A percentile compares a stretch with the other conserved stretches of the same genome.
These are phyloP conservation scores for Harrya chromipes DNA, from an alignment of 768 basidiomycete genomes.

Conservation along the genomic window DNA sequence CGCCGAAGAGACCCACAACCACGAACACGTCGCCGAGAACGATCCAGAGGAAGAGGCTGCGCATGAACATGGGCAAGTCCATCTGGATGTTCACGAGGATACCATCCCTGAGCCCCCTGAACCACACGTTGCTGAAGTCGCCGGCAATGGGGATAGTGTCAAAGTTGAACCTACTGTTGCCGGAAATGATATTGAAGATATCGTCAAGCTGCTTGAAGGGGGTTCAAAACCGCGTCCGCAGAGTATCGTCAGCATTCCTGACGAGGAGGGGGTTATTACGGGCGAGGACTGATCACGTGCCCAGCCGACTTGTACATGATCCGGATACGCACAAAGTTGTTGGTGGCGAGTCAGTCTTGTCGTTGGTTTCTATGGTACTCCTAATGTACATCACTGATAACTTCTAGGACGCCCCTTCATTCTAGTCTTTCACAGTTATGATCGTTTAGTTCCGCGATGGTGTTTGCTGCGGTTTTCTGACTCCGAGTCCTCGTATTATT, in stretches of 20 bases:
- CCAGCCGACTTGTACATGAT: conserved; percentile 21
- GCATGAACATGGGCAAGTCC: conserved; percentile 6
- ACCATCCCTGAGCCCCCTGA: conserved; percentile 10
- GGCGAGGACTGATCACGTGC: conserved; percentile 44
- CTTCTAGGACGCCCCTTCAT: conserved; percentile 9
- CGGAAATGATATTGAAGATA: conserved; percentile 54
- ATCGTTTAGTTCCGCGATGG: conserved; percentile 32
- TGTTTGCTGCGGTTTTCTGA: conserved; percentile 21
- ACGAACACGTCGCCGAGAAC: conserved; percentile 4
- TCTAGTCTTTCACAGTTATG: conserved; percentile 28
- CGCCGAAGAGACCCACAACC: conserved; percentile 5
- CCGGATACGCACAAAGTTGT: conserved; percentile 18
- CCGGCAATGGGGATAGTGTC: conserved; percentile 9
- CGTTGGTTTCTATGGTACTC: background rate
- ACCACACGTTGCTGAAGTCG: conserved; percentile 3
- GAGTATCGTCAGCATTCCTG: conserved; percentile 49
- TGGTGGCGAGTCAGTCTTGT: conserved; percentile 12
- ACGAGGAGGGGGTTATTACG: conserved; percentile 53
- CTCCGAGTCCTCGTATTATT: conserved; percentile 14
- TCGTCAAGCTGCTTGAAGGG: conserved; percentile 63
- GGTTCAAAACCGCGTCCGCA: conserved; percentile 37
- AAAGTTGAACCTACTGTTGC: background rate
- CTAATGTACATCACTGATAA: background rate
- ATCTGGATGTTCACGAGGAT: conserved; percentile 9
- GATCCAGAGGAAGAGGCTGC: conserved; percentile 7